Evolutionary conservation across 2,329 filamentous ascomycete species (phyloP).

Genomic region (Dothidotthia symphoricarpi): DNA sequence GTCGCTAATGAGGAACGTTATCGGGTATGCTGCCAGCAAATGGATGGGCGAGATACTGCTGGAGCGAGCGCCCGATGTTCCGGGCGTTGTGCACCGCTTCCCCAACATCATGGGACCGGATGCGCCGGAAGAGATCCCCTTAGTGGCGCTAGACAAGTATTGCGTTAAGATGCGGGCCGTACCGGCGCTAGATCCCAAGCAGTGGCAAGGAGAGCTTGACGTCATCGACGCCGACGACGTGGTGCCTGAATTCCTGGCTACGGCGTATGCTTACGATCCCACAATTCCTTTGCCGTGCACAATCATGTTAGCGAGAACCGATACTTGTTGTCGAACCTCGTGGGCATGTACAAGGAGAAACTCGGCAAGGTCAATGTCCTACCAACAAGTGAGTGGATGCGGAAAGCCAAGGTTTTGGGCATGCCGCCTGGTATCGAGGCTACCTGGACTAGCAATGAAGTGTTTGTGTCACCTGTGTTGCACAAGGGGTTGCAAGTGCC

Average conservation of each 20-base stretch:
- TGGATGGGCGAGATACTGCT: constrained; percentile 13
- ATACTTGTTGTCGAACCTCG: too few species aligned
- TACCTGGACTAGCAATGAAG: too few species aligned
- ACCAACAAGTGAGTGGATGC: too few species aligned
- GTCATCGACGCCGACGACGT: constrained; percentile 13
- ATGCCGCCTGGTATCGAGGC: too few species aligned
- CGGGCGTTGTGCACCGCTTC: constrained; percentile 10
- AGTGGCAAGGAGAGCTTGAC: constrained; percentile 12
- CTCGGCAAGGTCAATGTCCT: too few species aligned
- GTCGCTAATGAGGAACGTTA: constrained; percentile 7
- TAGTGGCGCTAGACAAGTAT: constrained; percentile 10
- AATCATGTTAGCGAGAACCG: constrained; percentile 13
- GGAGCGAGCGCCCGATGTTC: constrained; percentile 4
- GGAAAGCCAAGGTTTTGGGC: too few species aligned
- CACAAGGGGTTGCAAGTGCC: too few species aligned
- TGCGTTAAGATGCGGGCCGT: constrained; percentile 11
- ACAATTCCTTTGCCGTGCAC: constrained; percentile 10
- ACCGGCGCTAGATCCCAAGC: constrained; percentile 9
- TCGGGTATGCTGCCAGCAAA: constrained; percentile 14
- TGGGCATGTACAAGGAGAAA: too few species aligned
- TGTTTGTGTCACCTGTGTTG: too few species aligned
- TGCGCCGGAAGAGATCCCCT: constrained; percentile 6
- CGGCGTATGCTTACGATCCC: constrained; percentile 10
- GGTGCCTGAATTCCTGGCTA: constrained; percentile 12
- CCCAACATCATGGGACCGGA: constrained; percentile 13